Percentiles rank a stretch among this genome's conserved stretches.
These are phyloP conservation scores for Adansonia digitata DNA, from an alignment of 345 rosid genomes.

Conservation along the genomic window DNA sequence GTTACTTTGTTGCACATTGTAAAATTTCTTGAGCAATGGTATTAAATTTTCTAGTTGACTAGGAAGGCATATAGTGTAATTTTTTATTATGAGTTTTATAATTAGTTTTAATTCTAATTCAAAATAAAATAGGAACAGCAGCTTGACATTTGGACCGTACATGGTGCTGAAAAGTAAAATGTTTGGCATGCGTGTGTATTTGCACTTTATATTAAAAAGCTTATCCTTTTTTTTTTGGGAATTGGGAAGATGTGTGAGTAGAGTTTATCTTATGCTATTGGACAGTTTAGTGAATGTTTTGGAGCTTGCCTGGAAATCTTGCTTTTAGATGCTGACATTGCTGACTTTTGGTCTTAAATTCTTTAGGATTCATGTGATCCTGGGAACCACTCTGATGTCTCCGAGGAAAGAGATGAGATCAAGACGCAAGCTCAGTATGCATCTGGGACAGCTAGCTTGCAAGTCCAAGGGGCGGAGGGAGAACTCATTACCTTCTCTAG, in stretches of 20 bases:
- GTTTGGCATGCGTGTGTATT: too few relatives aligned
- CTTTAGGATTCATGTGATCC: slow-evolving; percentile 76
- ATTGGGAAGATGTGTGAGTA: too few relatives aligned
- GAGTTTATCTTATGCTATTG: not conserved
- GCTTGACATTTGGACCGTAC: not conserved
- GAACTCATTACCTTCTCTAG: slow-evolving; percentile 23
- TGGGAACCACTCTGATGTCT: slow-evolving; percentile 80
- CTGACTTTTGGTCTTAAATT: slow-evolving; percentile 12
- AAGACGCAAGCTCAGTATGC: slow-evolving; percentile 37
- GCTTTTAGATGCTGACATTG: slow-evolving; percentile 16
- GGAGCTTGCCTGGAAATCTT: not conserved
- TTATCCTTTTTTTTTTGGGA: too few relatives aligned
- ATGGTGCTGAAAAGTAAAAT: not conserved
- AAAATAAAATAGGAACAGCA: not conserved
- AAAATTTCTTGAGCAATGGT: not conserved
- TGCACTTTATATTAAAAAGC: too few relatives aligned
- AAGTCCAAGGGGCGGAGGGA: slow-evolving; percentile 21
- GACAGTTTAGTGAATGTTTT: not conserved
- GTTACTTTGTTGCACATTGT: not conserved
- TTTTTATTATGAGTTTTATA: too few relatives aligned
- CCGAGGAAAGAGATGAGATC: slow-evolving; percentile 70
- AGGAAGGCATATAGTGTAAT: too few relatives aligned
- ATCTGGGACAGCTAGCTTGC: slow-evolving; percentile 24
- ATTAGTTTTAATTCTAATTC: not conserved
- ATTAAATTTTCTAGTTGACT: not conserved